Conservation (phyloP, 2,329 filamentous ascomycete species). For the Cordyceps fumosorosea region DNA sequence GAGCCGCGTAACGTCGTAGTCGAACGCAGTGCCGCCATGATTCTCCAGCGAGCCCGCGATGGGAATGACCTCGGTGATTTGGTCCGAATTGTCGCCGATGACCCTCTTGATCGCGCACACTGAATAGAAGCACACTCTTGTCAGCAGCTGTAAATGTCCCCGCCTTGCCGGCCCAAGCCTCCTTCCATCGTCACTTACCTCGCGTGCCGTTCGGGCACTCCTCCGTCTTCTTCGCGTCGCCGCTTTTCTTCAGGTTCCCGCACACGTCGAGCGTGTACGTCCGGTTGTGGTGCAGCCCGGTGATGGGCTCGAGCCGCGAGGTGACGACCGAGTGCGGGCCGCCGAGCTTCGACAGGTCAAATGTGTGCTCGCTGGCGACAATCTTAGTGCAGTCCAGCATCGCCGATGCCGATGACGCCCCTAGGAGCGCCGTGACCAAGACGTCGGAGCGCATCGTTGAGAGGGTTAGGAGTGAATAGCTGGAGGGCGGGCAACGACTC, state of each 20-base stretch:
- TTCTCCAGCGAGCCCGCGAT: conserved; percentile 66
- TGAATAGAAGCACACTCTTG: conserved; percentile 24
- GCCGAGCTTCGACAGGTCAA: conserved; percentile 56
- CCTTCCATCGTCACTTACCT: conserved; percentile 39
- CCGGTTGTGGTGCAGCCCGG: conserved; percentile 53
- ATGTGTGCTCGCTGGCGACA: conserved; percentile 50
- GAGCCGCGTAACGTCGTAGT: conserved; percentile 60
- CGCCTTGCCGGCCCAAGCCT: background rate
- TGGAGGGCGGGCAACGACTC: background rate
- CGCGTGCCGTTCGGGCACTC: conserved; percentile 64
- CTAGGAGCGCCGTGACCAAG: conserved; percentile 32
- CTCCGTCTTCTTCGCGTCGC: conserved; percentile 37
- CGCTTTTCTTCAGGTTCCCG: conserved; percentile 55
- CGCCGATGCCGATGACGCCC: conserved; percentile 34
- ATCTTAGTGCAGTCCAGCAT: conserved; percentile 59
- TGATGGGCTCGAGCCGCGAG: conserved; percentile 43
- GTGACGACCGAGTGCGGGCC: conserved; percentile 66
- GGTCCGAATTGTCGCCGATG: conserved; percentile 42
- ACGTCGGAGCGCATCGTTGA: conserved; percentile 34
- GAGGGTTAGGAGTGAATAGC: background rate
- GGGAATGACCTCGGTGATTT: conserved; percentile 54
- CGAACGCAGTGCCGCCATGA: conserved; percentile 51
- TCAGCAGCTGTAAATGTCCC: background rate
- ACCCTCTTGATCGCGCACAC: conserved; percentile 69
- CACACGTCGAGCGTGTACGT: conserved; percentile 81